Evolutionary conservation across 352 stramenopile species (phyloP).

Genomic region (Globisporangium acanthophoron): DNA sequence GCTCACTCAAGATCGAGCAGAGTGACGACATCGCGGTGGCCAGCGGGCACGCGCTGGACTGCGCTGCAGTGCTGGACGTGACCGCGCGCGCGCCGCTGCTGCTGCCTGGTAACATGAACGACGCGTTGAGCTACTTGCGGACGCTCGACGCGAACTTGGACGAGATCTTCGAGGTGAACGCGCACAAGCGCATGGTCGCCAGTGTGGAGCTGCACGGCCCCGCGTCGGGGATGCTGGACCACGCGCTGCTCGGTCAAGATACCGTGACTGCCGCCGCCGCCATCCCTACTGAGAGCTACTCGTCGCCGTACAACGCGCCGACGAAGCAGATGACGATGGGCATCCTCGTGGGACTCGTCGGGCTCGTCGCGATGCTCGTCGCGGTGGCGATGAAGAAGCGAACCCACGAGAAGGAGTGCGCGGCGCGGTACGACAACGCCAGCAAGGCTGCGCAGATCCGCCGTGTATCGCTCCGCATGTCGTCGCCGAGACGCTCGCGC

Average conservation of each 20-base stretch:
- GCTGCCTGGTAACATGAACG: background rate
- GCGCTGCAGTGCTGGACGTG: slow-evolving; percentile 16
- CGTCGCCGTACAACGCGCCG: slow-evolving; percentile 35
- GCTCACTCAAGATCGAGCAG: background rate
- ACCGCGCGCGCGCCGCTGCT: slow-evolving; percentile 9
- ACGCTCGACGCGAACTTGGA: slow-evolving; percentile 8
- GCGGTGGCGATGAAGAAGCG: slow-evolving; percentile 51
- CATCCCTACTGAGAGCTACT: background rate
- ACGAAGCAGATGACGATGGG: slow-evolving; percentile 54
- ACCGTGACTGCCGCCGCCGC: background rate
- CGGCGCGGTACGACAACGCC: slow-evolving; percentile 47
- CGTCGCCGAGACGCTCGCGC: slow-evolving; percentile 5
- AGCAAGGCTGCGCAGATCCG: slow-evolving; percentile 63
- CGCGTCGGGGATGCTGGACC: background rate
- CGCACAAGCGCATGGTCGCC: slow-evolving; percentile 9
- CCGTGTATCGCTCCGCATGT: slow-evolving; percentile 72
- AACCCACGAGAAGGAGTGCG: slow-evolving; percentile 48
- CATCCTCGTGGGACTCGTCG: slow-evolving; percentile 45
- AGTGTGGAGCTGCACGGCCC: slow-evolving; percentile 6
- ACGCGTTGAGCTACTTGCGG: slow-evolving; percentile 9
- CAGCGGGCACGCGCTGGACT: slow-evolving; percentile 11
- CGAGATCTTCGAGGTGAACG: slow-evolving; percentile 5
- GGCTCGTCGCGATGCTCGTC: slow-evolving; percentile 62
- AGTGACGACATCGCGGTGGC: slow-evolving; percentile 7
- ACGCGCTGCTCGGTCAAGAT: background rate